Evolutionary conservation across 306 rosid genomes (phyloP).

Genomic region (Pterocarpus macrocarpus): DNA sequence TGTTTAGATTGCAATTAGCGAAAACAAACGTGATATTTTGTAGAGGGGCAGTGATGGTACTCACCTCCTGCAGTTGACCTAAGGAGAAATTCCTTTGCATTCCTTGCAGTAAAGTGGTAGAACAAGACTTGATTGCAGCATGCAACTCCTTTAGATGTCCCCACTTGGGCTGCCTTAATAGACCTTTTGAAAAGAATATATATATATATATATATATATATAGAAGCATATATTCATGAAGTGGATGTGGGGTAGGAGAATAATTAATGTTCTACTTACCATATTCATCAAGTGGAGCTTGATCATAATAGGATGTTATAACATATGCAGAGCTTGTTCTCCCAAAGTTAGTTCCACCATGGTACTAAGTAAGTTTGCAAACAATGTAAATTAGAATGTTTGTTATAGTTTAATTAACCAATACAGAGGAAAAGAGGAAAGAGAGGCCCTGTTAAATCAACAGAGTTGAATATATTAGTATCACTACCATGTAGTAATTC

Average conservation of each 20-base stretch:
- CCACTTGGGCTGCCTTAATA: conserved; percentile 76
- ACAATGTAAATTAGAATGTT: background rate
- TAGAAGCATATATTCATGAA: background rate
- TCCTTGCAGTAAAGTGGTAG: conserved; percentile 66
- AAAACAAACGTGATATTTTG: background rate
- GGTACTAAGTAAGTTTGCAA: conserved; percentile 53
- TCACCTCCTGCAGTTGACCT: conserved; percentile 62
- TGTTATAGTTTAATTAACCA: background rate
- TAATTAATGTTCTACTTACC: conserved; percentile 21
- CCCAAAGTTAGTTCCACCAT: conserved; percentile 79
- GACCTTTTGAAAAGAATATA: conserved; percentile 45
- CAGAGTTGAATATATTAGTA: background rate
- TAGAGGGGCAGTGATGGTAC: background rate
- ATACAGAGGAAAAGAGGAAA: background rate
- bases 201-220: too few relatives aligned
- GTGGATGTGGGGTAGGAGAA: background rate
- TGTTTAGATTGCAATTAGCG: background rate
- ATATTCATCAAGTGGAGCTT: conserved; percentile 71
- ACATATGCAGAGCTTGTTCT: conserved; percentile 66
- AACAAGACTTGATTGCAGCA: conserved; percentile 60
- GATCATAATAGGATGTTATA: conserved; percentile 64
- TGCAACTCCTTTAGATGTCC: conserved; percentile 73
- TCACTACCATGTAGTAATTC: conserved; percentile 82
- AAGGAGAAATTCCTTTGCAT: conserved; percentile 53
- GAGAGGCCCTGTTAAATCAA: background rate